A percentile compares a stretch with the other conserved stretches of the same genome.
phyloP scores from a whole-genome alignment of 2,329 filamentous ascomycete genomes.

The Fusarium sp. region DNA sequence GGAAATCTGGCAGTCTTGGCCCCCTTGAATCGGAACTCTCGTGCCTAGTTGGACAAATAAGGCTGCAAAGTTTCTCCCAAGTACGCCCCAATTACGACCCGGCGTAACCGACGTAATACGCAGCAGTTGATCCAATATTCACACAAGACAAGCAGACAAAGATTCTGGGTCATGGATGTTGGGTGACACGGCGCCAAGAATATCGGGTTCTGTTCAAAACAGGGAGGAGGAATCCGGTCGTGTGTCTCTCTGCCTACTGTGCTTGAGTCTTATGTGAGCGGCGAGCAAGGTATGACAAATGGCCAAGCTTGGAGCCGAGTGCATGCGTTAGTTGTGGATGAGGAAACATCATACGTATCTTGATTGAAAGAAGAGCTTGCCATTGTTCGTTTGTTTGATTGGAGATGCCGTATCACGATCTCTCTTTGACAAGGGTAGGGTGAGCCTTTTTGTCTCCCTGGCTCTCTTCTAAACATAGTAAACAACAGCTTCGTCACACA shows the following conservation, averaged over 20 bases:
- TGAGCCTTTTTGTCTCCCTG: not conserved
- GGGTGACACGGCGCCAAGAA: slow-evolving; percentile 16
- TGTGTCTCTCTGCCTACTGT: not conserved
- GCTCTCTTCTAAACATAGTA: slow-evolving; percentile 19
- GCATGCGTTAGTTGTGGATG: not conserved
- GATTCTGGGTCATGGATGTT: not conserved
- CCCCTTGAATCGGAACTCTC: not conserved
- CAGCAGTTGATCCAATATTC: slow-evolving; percentile 1
- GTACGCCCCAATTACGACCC: slow-evolving; percentile 7
- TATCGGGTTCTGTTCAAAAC: not conserved
- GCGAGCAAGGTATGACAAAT: not conserved
- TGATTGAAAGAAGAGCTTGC: not conserved
- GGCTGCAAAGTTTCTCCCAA: slow-evolving; percentile 5
- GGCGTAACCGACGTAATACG: slow-evolving; percentile 21
- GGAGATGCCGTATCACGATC: not conserved
- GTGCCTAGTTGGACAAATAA: slow-evolving; percentile 13
- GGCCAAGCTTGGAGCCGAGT: not conserved
- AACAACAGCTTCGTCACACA: slow-evolving; percentile 2
- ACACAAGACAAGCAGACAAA: not conserved
- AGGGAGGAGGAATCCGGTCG: slow-evolving; percentile 5
- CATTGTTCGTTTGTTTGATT: not conserved
- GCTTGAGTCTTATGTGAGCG: slow-evolving; percentile 3
- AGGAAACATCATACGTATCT: not conserved
- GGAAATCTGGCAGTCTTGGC: not conserved
- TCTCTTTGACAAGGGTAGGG: not conserved